Base-by-base conservation (phyloP, 768 basidiomycete genomes). In the Flagelloscypha sp. region DNA sequence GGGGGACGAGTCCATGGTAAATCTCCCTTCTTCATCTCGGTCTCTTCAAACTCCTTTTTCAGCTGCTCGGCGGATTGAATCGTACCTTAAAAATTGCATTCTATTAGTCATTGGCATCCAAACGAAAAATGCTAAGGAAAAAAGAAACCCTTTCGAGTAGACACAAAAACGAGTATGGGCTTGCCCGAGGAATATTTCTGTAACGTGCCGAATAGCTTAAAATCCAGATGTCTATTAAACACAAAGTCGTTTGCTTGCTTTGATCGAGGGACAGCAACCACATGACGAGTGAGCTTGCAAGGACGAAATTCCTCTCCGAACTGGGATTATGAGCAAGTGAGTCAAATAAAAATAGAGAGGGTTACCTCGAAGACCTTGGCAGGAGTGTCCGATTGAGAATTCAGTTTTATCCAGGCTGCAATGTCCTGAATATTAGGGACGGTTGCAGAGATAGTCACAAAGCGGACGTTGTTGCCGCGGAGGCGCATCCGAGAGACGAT, bases 271-370 rank as follows among this genome's bases (percentile, higher is more conserved):
- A 85, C 73, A 2, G 83, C 81, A 44, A 86, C 72, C 7, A 95
- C 84, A 46, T 74, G 63, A 34, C 79, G 71, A 3, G 66, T 72
- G 5, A 94, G 67, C 48, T 76, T 77, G 59, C 90, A 93, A 2
- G 94, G 90, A 18, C 94, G 70, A 49, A 77, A 97, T 36, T 86
- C 83, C 50, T 98, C 90, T 7, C 87, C 90, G 43, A 99, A 98
- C 89, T 95, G 38, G 24, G 20, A 3, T 3, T 11, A 35, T 20
- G 12, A 42, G 24, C 19, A 18, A 41, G 23, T 5, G 17, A 8
- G 24, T 2, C 21, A 24, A 6, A 16, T 13, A 31, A n/a, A 7
- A 29, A 27, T 24, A 7, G 5, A 20, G 7, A 18, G 8, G 2
- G 17, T n/a, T 33, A 84, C 92, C 65, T 83, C 72, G 47, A 81